Percentiles rank a stretch among this genome's conserved stretches.
These are phyloP conservation scores for Globisporangium cederbergense DNA, from an alignment of 352 stramenopile species.

Conservation along the genomic window DNA sequence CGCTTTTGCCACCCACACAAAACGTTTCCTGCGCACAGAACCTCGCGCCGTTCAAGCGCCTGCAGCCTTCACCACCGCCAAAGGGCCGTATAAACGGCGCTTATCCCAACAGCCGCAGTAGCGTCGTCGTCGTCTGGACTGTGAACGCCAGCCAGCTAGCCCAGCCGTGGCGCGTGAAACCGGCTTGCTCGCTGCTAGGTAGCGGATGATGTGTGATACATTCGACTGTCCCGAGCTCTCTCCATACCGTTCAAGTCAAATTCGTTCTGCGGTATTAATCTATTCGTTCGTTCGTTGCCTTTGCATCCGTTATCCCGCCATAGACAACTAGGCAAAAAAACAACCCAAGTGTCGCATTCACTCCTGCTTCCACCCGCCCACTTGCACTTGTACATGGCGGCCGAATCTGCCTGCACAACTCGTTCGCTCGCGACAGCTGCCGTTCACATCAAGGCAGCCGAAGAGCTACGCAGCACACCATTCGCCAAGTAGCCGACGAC, in stretches of 20 bases:
- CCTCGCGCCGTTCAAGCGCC: neutral
- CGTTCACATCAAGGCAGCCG: neutral
- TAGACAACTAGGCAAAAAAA: neutral
- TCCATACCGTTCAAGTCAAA: slow-evolving; percentile 7
- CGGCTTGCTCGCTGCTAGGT: neutral
- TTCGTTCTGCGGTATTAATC: neutral
- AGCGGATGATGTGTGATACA: neutral
- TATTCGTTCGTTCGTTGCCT: neutral
- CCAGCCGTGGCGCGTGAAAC: neutral
- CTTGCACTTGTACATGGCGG: too few relatives aligned
- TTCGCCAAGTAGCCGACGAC: neutral
- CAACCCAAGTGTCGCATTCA: neutral
- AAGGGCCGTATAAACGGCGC: too few relatives aligned
- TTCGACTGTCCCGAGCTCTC: neutral
- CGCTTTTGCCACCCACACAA: too few relatives aligned
- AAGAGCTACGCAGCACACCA: neutral
- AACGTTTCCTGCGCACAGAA: neutral
- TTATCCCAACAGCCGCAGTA: too few relatives aligned
- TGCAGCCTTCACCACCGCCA: neutral
- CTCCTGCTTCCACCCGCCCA: neutral
- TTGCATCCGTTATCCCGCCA: neutral
- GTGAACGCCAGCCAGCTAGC: neutral
- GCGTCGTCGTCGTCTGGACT: too few relatives aligned
- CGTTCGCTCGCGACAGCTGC: neutral
- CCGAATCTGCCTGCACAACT: neutral